Evolutionary conservation across 2,329 filamentous ascomycete genomes (phyloP).

Genomic region (Pyrenophora graminea): DNA sequence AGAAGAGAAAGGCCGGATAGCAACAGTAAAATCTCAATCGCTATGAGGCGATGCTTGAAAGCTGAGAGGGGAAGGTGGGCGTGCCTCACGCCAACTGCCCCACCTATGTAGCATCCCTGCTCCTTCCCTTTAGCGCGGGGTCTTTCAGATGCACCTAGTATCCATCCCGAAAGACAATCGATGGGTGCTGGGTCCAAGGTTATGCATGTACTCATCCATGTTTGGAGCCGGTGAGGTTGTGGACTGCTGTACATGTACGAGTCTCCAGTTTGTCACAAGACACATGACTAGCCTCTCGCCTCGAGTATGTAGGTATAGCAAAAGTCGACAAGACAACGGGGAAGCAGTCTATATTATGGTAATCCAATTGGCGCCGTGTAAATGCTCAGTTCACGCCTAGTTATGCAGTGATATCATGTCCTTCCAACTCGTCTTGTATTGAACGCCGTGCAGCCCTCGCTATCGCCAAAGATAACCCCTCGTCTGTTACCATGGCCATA

Average conservation of each 20-base stretch:
- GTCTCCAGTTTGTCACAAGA: background rate
- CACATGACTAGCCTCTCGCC: background rate
- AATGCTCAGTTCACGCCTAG: conserved; percentile 29
- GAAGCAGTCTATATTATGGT: conserved; percentile 1
- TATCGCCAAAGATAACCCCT: background rate
- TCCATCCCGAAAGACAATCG: background rate
- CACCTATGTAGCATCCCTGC: conserved; percentile 20
- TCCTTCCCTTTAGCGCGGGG: conserved; percentile 18
- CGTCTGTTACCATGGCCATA: background rate
- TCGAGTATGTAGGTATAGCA: background rate
- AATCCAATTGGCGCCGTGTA: conserved; percentile 22
- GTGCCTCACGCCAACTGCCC: conserved; percentile 17
- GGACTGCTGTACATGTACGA: background rate
- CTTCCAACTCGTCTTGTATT: background rate
- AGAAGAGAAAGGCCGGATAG: conserved; percentile 1
- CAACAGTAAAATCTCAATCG: conserved; percentile 18
- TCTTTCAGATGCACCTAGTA: conserved; percentile 1
- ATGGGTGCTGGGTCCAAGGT: background rate
- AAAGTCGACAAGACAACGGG: background rate
- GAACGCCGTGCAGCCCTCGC: background rate
- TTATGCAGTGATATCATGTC: conserved; percentile 17
- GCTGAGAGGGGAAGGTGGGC: conserved; percentile 25
- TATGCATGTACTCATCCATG: background rate
- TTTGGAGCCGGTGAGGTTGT: background rate
- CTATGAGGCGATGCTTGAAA: conserved; percentile 20